phyloP scores from a whole-genome alignment of 495 filamentous ascomycete species.

The Coniosporium apollinis region DNA sequence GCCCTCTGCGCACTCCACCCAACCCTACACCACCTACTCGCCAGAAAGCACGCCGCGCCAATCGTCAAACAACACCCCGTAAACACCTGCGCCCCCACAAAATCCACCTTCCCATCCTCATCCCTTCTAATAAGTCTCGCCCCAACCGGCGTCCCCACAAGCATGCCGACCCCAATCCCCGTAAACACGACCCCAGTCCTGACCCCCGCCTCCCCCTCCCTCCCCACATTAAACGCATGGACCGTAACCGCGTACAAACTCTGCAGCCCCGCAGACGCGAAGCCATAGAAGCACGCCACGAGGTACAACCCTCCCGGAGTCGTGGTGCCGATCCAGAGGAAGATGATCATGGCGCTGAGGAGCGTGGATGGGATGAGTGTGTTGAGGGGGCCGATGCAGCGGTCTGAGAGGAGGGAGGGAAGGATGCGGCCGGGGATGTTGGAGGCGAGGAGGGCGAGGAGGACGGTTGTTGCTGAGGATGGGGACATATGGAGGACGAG shows the following conservation, averaged over 20 bases:
- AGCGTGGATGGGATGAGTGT: slow-evolving; percentile 11
- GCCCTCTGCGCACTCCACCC: slow-evolving; percentile 10
- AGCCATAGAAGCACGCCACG: slow-evolving; percentile 11
- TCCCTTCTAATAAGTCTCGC: slow-evolving; percentile 6
- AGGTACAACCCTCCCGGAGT: slow-evolving; percentile 5
- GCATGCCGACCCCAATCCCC: slow-evolving; percentile 7
- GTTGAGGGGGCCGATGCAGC: slow-evolving; percentile 16
- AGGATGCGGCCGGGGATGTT: slow-evolving; percentile 10
- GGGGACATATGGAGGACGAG: slow-evolving; percentile 9
- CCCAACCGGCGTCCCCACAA: slow-evolving; percentile 12
- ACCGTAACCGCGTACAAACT: slow-evolving; percentile 8
- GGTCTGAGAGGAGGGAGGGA: slow-evolving; percentile 7
- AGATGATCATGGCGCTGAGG: slow-evolving; percentile 7
- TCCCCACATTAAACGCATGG: slow-evolving; percentile 5
- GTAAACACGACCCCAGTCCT: slow-evolving; percentile 9
- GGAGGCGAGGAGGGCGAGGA: slow-evolving; percentile 10
- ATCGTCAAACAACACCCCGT: slow-evolving; percentile 5
- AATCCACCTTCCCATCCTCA: slow-evolving; percentile 1
- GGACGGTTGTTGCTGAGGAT: slow-evolving; percentile 5
- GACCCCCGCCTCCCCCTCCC: slow-evolving; percentile 9
- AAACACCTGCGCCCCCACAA: slow-evolving; percentile 12
- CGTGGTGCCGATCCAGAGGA: slow-evolving; percentile 5
- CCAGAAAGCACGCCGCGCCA: slow-evolving; percentile 6
- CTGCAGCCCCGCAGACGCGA: slow-evolving; percentile 9
- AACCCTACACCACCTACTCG: slow-evolving; percentile 6